Conservation (phyloP, 2,329 filamentous ascomycete genomes). For the Fusarium equiseti region DNA sequence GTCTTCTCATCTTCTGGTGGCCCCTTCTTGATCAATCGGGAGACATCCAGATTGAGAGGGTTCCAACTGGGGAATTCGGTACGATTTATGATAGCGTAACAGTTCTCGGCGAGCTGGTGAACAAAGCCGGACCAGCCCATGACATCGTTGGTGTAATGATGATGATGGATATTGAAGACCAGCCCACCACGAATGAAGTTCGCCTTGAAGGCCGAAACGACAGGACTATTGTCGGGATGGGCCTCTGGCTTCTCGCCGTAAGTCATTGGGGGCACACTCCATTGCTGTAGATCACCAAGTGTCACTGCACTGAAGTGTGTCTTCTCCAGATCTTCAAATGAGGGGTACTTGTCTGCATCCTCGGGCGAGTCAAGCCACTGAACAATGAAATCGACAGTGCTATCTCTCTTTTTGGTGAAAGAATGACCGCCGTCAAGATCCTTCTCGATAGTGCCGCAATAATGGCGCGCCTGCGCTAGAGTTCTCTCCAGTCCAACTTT, state of each 20-base stretch:
- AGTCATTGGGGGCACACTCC: constrained; percentile 54
- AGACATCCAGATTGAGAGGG: constrained; percentile 51
- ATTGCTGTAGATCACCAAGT: constrained; percentile 52
- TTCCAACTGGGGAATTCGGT: constrained; percentile 53
- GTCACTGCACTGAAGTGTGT: constrained; percentile 50
- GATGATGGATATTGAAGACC: constrained; percentile 57
- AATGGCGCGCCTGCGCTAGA: constrained; percentile 54
- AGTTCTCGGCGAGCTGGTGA: constrained; percentile 59
- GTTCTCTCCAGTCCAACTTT: constrained; percentile 54
- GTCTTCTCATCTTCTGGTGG: constrained; percentile 48
- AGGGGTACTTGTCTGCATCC: constrained; percentile 47
- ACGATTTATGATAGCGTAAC: constrained; percentile 49
- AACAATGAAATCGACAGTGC: constrained; percentile 52
- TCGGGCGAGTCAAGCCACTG: constrained; percentile 54
- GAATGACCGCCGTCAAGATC: constrained; percentile 53
- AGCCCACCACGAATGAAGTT: constrained; percentile 58
- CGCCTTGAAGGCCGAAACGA: constrained; percentile 54
- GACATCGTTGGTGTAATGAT: constrained; percentile 59
- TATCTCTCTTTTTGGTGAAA: constrained; percentile 52
- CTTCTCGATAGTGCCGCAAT: constrained; percentile 56
- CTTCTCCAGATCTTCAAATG: constrained; percentile 54
- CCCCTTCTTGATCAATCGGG: constrained; percentile 49
- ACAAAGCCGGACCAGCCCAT: constrained; percentile 56
- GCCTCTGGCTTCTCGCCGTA: constrained; percentile 56
- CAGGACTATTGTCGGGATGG: constrained; percentile 50